A percentile compares a stretch with the other conserved stretches of the same genome.
These are phyloP conservation scores for Gelatoporia subvermispora DNA, from an alignment of 768 basidiomycete genomes.

Conservation along the genomic window DNA sequence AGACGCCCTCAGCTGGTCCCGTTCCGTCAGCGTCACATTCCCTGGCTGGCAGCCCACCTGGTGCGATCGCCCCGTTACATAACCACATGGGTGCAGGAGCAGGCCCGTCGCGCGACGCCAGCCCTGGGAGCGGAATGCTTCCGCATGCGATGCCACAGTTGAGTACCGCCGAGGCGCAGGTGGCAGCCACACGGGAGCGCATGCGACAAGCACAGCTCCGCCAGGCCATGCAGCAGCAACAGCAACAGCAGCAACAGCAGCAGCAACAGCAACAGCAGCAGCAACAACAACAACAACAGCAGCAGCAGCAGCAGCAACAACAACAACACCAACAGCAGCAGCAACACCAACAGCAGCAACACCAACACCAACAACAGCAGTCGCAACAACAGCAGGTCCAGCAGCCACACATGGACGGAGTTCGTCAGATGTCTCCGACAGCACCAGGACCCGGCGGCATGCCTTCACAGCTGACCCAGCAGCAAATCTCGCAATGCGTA, in stretches of 20 bases:
- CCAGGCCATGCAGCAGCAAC: slow-evolving; percentile 20
- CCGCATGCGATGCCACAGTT: slow-evolving; percentile 9
- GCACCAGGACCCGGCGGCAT: slow-evolving; percentile 3
- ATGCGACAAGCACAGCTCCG: slow-evolving; percentile 32
- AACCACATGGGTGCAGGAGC: no score
- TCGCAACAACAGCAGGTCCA: no score
- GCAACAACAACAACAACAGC: slow-evolving; percentile 8
- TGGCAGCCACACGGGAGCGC: slow-evolving; percentile 26
- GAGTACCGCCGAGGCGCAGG: no score
- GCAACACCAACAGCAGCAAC: no score
- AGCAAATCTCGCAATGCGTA: slow-evolving; percentile 33
- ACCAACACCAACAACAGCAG: no score
- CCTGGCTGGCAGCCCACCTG: no score
- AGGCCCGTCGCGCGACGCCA: no score
- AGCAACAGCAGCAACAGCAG: slow-evolving; percentile 10
- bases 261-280: slow-evolving; percentile 15
- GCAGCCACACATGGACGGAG: slow-evolving; percentile 12
- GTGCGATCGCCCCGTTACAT: no score
- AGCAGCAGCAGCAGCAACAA: no score
- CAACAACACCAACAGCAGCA: no score
- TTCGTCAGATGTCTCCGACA: slow-evolving; percentile 17
- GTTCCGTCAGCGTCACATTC: slow-evolving; percentile 13
- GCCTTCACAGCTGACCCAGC: slow-evolving; percentile 6
- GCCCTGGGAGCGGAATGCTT: no score
- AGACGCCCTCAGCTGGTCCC: slow-evolving; percentile 7